A percentile compares a stretch with the other conserved stretches of the same genome.
Evolutionary conservation across 345 rosid species (phyloP).

Genomic region (Noccaea bulbosa): DNA sequence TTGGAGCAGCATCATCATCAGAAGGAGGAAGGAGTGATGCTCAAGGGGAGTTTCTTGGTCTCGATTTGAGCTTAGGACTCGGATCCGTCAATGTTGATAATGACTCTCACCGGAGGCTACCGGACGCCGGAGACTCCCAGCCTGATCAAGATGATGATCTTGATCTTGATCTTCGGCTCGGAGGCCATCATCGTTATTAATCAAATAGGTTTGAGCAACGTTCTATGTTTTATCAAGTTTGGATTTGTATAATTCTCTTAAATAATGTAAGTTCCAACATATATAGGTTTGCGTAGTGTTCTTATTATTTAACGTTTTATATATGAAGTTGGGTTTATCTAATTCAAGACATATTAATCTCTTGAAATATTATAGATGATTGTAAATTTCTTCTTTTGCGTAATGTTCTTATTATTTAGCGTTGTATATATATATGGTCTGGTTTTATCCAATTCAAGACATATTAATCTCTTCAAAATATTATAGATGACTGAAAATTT

Average conservation of each 20-base stretch:
- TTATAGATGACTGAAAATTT: not conserved
- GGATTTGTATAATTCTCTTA: conserved; percentile 3
- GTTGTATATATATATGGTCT: not conserved
- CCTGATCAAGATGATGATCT: conserved; percentile 52
- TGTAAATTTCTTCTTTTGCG: not conserved
- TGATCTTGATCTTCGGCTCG: conserved; percentile 93
- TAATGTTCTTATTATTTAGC: not conserved
- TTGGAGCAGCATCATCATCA: conserved; percentile 23
- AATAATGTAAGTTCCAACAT: not conserved
- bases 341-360: not conserved
- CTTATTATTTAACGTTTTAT: not conserved
- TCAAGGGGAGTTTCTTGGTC: conserved; percentile 50
- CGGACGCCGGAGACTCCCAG: conserved; percentile 36
- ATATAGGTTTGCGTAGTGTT: not conserved
- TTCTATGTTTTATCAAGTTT: conserved; percentile 11
- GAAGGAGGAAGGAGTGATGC: not conserved
- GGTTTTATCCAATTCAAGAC: not conserved
- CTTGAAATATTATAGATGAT: not conserved
- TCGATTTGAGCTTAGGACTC: conserved; percentile 60
- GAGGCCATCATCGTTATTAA: conserved; percentile 44
- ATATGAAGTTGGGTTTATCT: conserved; percentile 6
- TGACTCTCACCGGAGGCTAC: conserved; percentile 21
- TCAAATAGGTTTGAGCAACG: conserved; percentile 15
- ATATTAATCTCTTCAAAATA: not conserved
- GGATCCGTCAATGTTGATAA: conserved; percentile 43